phyloP scores from a whole-genome alignment of 2,329 filamentous ascomycete species.

The Dactylellina drechsleri region DNA sequence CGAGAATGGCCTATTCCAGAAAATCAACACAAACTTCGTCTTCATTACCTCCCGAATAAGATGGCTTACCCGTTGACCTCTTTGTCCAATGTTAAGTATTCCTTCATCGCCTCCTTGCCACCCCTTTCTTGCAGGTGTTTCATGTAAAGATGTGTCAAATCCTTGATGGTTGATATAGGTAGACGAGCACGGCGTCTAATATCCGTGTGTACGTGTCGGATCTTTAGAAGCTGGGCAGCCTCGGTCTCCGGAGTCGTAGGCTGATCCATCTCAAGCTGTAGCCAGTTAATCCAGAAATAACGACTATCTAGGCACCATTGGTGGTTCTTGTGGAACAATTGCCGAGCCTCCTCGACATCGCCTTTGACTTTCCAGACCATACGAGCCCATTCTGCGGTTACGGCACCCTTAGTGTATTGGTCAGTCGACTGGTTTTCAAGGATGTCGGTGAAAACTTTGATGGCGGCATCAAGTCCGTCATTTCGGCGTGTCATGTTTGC shows the following conservation, averaged over 20 bases:
- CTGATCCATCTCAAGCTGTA: conserved; percentile 88
- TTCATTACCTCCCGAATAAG: background rate
- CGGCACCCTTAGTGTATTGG: conserved; percentile 81
- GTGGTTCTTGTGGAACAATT: conserved; percentile 82
- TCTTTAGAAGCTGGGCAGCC: conserved; percentile 73
- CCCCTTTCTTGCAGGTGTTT: conserved; percentile 84
- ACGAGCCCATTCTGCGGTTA: conserved; percentile 88
- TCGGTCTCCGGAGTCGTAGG: conserved; percentile 75
- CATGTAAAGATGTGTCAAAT: conserved; percentile 81
- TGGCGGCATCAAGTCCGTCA: conserved; percentile 81
- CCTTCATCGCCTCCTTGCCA: conserved; percentile 82
- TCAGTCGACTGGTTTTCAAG: conserved; percentile 78
- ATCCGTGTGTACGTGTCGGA: conserved; percentile 82
- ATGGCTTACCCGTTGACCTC: conserved; percentile 80
- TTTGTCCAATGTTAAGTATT: conserved; percentile 82
- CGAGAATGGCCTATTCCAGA: conserved; percentile 62
- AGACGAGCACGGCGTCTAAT: conserved; percentile 79
- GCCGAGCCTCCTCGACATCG: conserved; percentile 79
- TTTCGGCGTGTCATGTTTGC: conserved; percentile 88
- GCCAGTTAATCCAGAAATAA: conserved; percentile 88
- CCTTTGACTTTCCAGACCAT: conserved; percentile 89
- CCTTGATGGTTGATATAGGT: conserved; percentile 73
- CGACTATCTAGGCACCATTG: conserved; percentile 86
- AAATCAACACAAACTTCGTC: background rate
- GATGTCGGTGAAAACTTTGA: conserved; percentile 82